Base-by-base conservation (phyloP, 2,329 filamentous ascomycete genomes). In the Colletotrichum abscissum region DNA sequence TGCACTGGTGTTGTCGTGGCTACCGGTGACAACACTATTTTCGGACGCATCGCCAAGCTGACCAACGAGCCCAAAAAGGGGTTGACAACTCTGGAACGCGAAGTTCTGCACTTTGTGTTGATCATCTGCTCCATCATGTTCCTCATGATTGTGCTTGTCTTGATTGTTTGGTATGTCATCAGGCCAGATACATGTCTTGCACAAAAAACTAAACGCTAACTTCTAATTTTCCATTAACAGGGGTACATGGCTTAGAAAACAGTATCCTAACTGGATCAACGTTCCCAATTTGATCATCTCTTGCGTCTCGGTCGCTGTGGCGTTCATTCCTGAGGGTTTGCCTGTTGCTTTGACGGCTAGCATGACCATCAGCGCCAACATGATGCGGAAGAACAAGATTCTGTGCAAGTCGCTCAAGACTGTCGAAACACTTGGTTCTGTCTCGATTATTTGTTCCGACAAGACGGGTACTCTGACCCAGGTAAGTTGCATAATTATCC, bases 381-480 rank as follows among this genome's bases (percentile, higher is more conserved):
- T 93, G 76, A 95, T 95, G 93, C 88, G 88, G 75, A 91, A 92
- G 82, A 92, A 95, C 80, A 92, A 93, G 78, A 91, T 95, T 56
- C 87, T 95, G 9, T 95, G 93, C 89, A 95, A 95, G 82, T 94
- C 92, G 0, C 86, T 95, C 59, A 94, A 94, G 82, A 95, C 93
- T 0, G 92, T 94, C 0, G 93, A 95, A 81, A 95, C 93, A 0
- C 86, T 95, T 0, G 93, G 93, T 0, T 88, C 91, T 0, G 92
- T 94, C 1, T 93, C 91, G 0, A 89, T 94, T 8, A 91, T 95
- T 54, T 94, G 93, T 79, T 94, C 92, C 0, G 93, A 95, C 80
- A 95, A 95, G 84, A 95, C 93, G 0, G 93, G 93, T 4, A 93
- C 92, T 0, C 82, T 93, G 69, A 93, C 92, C 14, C 81, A 84